Percentiles rank a stretch among this genome's conserved stretches.
Evolutionary conservation across 768 basidiomycete species (phyloP).

Genomic region (Termitomyces sp.): DNA sequence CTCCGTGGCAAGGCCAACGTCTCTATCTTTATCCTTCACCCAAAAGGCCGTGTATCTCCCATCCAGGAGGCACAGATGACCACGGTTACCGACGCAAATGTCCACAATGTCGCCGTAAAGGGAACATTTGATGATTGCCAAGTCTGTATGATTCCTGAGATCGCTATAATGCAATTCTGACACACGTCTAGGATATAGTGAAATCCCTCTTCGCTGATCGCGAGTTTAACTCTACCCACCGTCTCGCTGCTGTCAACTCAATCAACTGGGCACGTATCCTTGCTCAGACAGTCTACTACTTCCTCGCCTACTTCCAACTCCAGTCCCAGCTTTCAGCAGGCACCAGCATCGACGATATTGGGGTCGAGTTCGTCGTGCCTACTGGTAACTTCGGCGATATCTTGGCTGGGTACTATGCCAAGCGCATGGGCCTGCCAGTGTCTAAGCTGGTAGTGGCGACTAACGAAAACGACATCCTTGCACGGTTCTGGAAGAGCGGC

Average conservation of each 20-base stretch:
- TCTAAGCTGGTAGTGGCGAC: slow-evolving; percentile 86
- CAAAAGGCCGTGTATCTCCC: slow-evolving; percentile 93
- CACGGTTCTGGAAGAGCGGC: slow-evolving; percentile 91
- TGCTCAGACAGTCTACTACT: slow-evolving; percentile 98
- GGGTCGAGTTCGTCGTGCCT: slow-evolving; percentile 91
- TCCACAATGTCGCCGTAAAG: slow-evolving; percentile 89
- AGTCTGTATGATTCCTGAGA: slow-evolving; percentile 34
- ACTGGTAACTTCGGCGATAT: slow-evolving; percentile 99
- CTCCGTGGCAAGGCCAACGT: slow-evolving; percentile 90
- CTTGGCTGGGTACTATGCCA: slow-evolving; percentile 95
- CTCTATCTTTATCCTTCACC: slow-evolving; percentile 98
- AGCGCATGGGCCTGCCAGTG: slow-evolving; percentile 91
- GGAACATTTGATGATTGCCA: slow-evolving; percentile 99
- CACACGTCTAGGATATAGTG: slow-evolving; percentile 69
- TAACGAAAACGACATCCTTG: slow-evolving; percentile 95
- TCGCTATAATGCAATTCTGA: not conserved
- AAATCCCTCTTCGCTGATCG: slow-evolving; percentile 87
- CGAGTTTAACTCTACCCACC: slow-evolving; percentile 84
- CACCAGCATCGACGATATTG: slow-evolving; percentile 32
- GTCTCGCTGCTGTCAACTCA: slow-evolving; percentile 93
- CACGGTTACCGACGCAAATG: slow-evolving; percentile 90
- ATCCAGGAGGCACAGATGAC: slow-evolving; percentile 99
- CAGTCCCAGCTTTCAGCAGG: slow-evolving; percentile 43
- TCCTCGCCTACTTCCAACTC: slow-evolving; percentile 88
- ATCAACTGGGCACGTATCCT: slow-evolving; percentile 99